These are phyloP conservation scores for Monotropa hypopitys DNA, from an alignment of 179 eudicot species.

Conservation along the genomic window DNA sequence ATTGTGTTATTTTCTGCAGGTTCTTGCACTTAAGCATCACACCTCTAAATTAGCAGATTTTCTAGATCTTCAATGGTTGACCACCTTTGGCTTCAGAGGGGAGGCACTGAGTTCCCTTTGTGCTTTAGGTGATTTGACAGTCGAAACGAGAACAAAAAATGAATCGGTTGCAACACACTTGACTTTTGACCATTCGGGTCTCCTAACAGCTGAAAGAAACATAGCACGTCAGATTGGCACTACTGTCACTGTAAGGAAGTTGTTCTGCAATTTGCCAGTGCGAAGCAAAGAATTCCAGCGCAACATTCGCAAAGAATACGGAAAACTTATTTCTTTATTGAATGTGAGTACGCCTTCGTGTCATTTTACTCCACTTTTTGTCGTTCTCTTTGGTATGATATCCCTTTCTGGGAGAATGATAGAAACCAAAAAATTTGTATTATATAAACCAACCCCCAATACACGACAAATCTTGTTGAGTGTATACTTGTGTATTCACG, in stretches of 20 bases:
- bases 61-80: conserved; percentile 78
- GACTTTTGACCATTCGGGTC: conserved; percentile 72
- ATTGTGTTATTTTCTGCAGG: conserved; percentile 28
- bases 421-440: not conserved
- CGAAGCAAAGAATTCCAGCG: conserved; percentile 82
- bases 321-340: conserved; percentile 69
- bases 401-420: not conserved
- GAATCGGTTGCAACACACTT: conserved; percentile 78
- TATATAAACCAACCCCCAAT: not conserved
- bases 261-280: conserved; percentile 88
- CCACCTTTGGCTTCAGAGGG: conserved; percentile 92
- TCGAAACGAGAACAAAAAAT: conserved; percentile 74
- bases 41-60: conserved; percentile 83
- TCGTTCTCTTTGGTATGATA: not conserved
- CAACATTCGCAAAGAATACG: conserved; percentile 88
- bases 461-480: not conserved
- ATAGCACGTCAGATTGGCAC: conserved; percentile 93
- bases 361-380: not conserved
- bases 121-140: conserved; percentile 68
- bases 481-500: not conserved
- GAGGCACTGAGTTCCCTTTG: conserved; percentile 97
- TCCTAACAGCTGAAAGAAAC: conserved; percentile 58
- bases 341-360: conserved; percentile 43
- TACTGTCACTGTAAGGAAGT: conserved; percentile 74
- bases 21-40: conserved; percentile 88